Evolutionary conservation across 2,329 filamentous ascomycete species (phyloP).

Genomic region (Monosporascus sp.): DNA sequence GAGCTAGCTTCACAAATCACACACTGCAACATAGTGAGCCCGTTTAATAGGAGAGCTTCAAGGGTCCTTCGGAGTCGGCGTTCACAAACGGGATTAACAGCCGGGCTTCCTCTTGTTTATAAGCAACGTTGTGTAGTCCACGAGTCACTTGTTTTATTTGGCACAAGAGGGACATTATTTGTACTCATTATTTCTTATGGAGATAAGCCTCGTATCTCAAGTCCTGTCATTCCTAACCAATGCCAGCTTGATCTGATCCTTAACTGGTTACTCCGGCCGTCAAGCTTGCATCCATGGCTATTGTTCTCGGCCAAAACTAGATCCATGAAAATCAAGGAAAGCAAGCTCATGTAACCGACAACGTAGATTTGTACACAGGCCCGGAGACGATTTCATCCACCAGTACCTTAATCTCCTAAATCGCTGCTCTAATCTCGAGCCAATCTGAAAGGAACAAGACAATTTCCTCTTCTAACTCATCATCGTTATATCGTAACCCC

Average conservation of each 20-base stretch:
- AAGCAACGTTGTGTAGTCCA: too few species aligned
- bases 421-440: neutral
- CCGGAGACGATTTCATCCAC: neutral
- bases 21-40: too few species aligned
- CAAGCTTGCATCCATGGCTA: neutral
- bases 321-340: neutral
- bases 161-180: too few species aligned
- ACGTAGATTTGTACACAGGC: neutral
- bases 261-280: neutral
- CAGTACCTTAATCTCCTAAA: neutral
- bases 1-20: too few species aligned
- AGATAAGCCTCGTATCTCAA: neutral
- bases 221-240: neutral
- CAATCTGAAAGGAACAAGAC: neutral
- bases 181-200: neutral
- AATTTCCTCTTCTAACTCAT: slow-evolving; percentile 11
- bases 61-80: too few species aligned
- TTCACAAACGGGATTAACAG: too few species aligned
- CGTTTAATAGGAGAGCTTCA: too few species aligned
- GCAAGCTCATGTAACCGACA: neutral
- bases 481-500: slow-evolving; percentile 22
- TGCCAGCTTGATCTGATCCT: neutral
- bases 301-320: neutral
- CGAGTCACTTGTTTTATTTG: too few species aligned
- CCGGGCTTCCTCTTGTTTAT: too few species aligned